These are phyloP conservation scores for Geranium incanum DNA, from an alignment of 441 rosid genomes.

Conservation along the genomic window DNA sequence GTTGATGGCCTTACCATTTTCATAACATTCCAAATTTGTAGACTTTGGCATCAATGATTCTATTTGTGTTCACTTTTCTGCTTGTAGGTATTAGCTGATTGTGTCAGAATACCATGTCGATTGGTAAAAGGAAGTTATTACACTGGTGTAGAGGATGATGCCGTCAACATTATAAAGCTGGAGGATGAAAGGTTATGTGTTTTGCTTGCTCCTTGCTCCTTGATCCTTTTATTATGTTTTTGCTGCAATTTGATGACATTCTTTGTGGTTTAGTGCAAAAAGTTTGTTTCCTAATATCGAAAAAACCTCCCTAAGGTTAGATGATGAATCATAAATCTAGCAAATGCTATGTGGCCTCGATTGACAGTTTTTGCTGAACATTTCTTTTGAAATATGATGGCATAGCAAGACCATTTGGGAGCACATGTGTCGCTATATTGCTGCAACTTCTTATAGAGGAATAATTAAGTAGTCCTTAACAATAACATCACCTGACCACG, in stretches of 20 bases:
- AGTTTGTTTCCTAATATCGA: background rate
- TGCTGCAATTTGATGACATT: background rate
- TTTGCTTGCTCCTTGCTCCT: constrained; percentile 16
- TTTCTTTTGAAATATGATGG: background rate
- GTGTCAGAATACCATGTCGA: constrained; percentile 71
- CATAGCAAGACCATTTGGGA: background rate
- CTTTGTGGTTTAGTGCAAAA: background rate
- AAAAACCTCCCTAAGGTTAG: background rate
- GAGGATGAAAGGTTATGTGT: constrained; percentile 72
- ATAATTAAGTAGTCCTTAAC: background rate
- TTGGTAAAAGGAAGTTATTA: constrained; percentile 95
- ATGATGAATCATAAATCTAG: background rate
- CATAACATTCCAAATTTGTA: background rate
- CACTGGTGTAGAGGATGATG: constrained; percentile 97
- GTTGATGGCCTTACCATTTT: background rate
- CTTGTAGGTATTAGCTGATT: constrained; percentile 86
- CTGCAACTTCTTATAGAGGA: background rate
- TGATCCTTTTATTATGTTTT: constrained; percentile 3
- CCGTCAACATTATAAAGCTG: constrained; percentile 80
- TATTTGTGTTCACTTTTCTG: constrained; percentile 27
- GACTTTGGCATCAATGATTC: background rate
- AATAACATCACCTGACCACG: no score
- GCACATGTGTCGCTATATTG: background rate
- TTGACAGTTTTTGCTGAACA: background rate
- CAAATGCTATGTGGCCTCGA: background rate